Percentiles rank a stretch among this genome's conserved stretches.
These are phyloP conservation scores for Aspergillus hortae DNA, from an alignment of 2,329 filamentous ascomycete species.

Conservation along the genomic window DNA sequence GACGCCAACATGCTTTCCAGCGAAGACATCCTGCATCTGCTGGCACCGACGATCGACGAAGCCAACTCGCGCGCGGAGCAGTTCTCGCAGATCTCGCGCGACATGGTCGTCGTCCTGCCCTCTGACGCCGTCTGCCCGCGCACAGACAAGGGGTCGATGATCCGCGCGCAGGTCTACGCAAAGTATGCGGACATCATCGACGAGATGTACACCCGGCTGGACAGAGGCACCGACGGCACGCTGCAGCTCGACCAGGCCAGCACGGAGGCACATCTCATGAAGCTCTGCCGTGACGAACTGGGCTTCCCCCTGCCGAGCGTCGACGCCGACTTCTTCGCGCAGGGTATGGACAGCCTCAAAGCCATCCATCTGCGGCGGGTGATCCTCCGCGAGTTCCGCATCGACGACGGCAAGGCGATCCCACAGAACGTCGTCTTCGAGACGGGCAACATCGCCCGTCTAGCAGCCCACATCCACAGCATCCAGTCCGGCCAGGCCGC, in stretches of 20 bases:
- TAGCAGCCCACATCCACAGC: conserved; percentile 33
- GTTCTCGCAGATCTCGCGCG: conserved; percentile 44
- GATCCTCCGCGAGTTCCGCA: conserved; percentile 38
- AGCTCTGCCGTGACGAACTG: conserved; percentile 27
- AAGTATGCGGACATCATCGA: conserved; percentile 45
- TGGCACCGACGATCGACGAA: conserved; percentile 37
- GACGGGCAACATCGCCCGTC: conserved; percentile 32
- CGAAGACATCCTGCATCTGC: conserved; percentile 31
- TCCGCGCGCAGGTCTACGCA: conserved; percentile 48
- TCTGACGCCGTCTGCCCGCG: conserved; percentile 40
- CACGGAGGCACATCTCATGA: conserved; percentile 32
- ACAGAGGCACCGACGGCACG: conserved; percentile 17
- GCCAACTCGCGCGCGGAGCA: conserved; percentile 41
- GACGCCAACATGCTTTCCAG: conserved; percentile 23
- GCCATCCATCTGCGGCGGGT: conserved; percentile 45
- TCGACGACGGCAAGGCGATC: conserved; percentile 27
- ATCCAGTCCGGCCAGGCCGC: conserved; percentile 22
- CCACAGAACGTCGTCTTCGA: conserved; percentile 44
- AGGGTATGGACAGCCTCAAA: conserved; percentile 47
- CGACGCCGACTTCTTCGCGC: conserved; percentile 42
- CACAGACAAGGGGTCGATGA: conserved; percentile 55
- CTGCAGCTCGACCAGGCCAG: conserved; percentile 31
- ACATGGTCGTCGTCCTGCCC: conserved; percentile 37
- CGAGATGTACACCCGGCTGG: conserved; percentile 19
- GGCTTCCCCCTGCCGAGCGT: conserved; percentile 28